A percentile compares a stretch with the other conserved stretches of the same genome.
These are phyloP conservation scores for Aureobasidium sp. DNA, from an alignment of 2,329 filamentous ascomycete species.

Conservation along the genomic window DNA sequence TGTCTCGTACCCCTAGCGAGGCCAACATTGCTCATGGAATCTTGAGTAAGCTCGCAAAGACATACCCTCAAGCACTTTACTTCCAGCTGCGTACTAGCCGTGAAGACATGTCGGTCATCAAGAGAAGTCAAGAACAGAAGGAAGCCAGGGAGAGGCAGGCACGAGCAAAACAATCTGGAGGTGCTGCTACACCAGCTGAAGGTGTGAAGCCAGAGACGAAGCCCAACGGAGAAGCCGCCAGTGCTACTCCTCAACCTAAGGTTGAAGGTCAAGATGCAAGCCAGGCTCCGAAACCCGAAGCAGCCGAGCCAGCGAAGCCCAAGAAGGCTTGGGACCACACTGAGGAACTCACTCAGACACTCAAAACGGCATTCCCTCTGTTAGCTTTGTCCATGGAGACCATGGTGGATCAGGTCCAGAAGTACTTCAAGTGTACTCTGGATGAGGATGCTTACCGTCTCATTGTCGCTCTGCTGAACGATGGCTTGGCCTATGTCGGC, in stretches of 20 bases:
- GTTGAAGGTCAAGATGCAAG: slow-evolving; percentile 16
- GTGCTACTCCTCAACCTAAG: slow-evolving; percentile 28
- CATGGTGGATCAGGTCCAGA: slow-evolving; percentile 98
- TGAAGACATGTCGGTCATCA: slow-evolving; percentile 87
- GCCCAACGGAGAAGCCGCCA: slow-evolving; percentile 31
- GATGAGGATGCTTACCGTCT: slow-evolving; percentile 96
- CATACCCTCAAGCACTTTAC: slow-evolving; percentile 88
- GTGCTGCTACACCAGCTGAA: slow-evolving; percentile 22
- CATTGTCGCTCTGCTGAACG: slow-evolving; percentile 94
- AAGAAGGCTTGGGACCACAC: slow-evolving; percentile 94
- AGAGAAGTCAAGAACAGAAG: slow-evolving; percentile 68
- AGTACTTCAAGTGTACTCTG: slow-evolving; percentile 97
- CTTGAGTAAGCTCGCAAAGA: slow-evolving; percentile 86
- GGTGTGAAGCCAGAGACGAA: slow-evolving; percentile 31
- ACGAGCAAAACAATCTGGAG: slow-evolving; percentile 46
- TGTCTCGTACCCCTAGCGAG: slow-evolving; percentile 69
- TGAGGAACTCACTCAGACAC: slow-evolving; percentile 86
- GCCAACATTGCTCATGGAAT: slow-evolving; percentile 78
- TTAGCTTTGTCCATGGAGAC: slow-evolving; percentile 97
- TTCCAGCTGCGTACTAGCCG: slow-evolving; percentile 88
- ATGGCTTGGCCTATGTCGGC: slow-evolving; percentile 85
- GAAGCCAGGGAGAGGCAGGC: slow-evolving; percentile 45
- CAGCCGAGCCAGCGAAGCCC: slow-evolving; percentile 36
- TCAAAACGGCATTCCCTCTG: slow-evolving; percentile 95
- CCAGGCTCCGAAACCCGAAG: slow-evolving; percentile 21